These are phyloP conservation scores for Podospora conica DNA, from an alignment of 495 filamentous ascomycete genomes.

Conservation along the genomic window DNA sequence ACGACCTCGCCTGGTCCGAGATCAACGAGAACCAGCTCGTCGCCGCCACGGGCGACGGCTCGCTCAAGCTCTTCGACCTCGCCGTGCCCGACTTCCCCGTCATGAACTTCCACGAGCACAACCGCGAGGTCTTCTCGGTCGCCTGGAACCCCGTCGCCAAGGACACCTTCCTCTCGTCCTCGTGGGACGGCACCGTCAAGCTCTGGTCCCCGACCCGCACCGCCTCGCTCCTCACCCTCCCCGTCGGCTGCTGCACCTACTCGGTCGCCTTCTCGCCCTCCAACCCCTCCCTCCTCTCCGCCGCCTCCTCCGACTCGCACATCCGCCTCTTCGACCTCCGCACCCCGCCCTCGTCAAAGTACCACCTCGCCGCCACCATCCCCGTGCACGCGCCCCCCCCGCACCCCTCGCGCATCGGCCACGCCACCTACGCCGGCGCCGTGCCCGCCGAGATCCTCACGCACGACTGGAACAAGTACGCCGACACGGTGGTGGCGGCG, in stretches of 20 bases:
- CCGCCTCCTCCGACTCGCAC: constrained; percentile 78
- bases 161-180: constrained; percentile 76
- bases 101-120: constrained; percentile 84
- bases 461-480: constrained; percentile 99
- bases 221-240: constrained; percentile 72
- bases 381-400: constrained; percentile 60
- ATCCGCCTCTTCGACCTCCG: constrained; percentile 86
- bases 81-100: constrained; percentile 72
- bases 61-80: constrained; percentile 89
- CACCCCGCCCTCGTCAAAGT: constrained; percentile 69
- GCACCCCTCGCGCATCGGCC: constrained; percentile 30
- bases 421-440: constrained; percentile 25
- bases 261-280: constrained; percentile 75
- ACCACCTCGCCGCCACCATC: constrained; percentile 71
- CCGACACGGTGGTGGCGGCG: constrained; percentile 70
- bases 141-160: constrained; percentile 91
- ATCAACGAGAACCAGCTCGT: constrained; percentile 89
- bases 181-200: constrained; percentile 93
- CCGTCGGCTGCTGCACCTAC: constrained; percentile 88
- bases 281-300: constrained; percentile 67
- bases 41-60: constrained; percentile 82
- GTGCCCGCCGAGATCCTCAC: constrained; percentile 69
- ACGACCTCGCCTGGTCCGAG: constrained; percentile 91
- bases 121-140: constrained; percentile 83
- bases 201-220: constrained; percentile 75